Percentiles rank a stretch among this genome's conserved stretches.
Evolutionary conservation across 306 rosid genomes (phyloP).

Genomic region (Mimosa bimucronata): DNA sequence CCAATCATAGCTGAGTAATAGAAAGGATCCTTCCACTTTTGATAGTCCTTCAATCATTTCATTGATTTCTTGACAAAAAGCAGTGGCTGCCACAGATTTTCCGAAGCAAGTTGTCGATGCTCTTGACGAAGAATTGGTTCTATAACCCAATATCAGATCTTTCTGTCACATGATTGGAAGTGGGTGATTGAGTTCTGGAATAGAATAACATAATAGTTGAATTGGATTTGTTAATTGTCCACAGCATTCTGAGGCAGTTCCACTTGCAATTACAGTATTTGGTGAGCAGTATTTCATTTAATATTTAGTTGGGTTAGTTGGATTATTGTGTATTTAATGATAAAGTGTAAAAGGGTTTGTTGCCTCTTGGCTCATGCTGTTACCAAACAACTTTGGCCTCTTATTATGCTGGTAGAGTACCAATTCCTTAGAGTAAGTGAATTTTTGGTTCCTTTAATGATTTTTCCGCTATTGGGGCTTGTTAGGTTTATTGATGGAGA

Average conservation of each 20-base stretch:
- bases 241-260: slow-evolving; percentile 11
- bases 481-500: not conserved
- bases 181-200: slow-evolving; percentile 25
- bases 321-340: not conserved
- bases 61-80: slow-evolving; percentile 17
- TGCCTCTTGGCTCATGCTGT: not conserved
- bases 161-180: slow-evolving; percentile 20
- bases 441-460: not conserved
- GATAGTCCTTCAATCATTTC: slow-evolving; percentile 21
- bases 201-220: not conserved
- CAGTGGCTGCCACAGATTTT: slow-evolving; percentile 33
- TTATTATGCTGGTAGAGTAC: not conserved
- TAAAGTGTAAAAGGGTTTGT: not conserved
- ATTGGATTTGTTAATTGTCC: slow-evolving; percentile 1
- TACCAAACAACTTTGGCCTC: not conserved
- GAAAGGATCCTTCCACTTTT: not conserved
- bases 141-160: slow-evolving; percentile 27
- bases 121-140: slow-evolving; percentile 10
- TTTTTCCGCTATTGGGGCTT: not conserved
- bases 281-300: slow-evolving; percentile 12
- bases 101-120: slow-evolving; percentile 1
- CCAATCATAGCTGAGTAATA: slow-evolving; percentile 56
- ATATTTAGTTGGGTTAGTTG: slow-evolving; percentile 7
- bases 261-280: not conserved
- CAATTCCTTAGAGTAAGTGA: slow-evolving; percentile 3